phyloP scores from a whole-genome alignment of 148 eudicot genomes.

The Vaccinium darrowii region DNA sequence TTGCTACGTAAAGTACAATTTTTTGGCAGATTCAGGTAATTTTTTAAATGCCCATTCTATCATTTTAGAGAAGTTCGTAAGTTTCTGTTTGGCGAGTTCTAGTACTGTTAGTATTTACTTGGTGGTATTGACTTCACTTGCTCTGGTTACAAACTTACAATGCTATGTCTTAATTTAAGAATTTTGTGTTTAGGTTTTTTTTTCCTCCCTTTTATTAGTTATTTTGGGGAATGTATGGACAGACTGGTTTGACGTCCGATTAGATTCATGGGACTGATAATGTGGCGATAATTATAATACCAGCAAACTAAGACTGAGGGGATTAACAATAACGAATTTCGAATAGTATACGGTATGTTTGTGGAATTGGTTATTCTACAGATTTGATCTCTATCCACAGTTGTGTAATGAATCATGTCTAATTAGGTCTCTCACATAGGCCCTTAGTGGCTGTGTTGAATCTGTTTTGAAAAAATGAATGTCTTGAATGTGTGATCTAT shows the following conservation, averaged over 20 bases:
- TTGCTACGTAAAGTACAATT: background rate
- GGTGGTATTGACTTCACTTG: background rate
- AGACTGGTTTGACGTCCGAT: background rate
- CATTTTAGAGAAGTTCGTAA: background rate
- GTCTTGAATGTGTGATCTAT: background rate
- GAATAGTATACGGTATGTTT: background rate
- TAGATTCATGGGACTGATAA: background rate
- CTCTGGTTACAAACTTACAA: background rate
- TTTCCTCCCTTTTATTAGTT: background rate
- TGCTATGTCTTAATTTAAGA: too few species aligned
- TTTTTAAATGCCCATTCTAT: background rate
- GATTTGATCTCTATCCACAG: background rate
- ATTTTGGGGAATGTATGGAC: background rate
- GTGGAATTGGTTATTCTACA: background rate
- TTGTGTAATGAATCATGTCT: background rate
- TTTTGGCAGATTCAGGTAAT: background rate
- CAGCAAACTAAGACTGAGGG: background rate
- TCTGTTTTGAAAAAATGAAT: background rate
- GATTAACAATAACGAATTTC: background rate
- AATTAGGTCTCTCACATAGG: background rate
- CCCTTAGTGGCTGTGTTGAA: background rate
- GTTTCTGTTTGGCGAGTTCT: background rate
- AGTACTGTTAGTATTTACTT: background rate
- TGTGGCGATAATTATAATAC: background rate
- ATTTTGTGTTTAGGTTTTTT: background rate